phyloP scores from a whole-genome alignment of 768 basidiomycete species.

The Guyanaporus albipodus region DNA sequence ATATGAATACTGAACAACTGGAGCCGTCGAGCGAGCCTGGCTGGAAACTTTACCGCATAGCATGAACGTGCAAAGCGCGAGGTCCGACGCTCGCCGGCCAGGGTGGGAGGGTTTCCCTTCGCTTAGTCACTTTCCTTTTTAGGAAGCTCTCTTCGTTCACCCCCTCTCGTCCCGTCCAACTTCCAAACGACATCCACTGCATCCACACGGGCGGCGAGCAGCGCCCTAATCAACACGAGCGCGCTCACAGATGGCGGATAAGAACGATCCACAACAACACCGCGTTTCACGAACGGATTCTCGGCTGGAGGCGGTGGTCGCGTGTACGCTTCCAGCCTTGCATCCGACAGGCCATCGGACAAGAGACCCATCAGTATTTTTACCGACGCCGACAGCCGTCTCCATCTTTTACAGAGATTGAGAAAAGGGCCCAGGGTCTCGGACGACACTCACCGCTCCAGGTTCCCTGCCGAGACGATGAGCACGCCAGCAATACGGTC shows the following conservation, averaged over 20 bases:
- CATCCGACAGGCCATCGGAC: slow-evolving; percentile 8
- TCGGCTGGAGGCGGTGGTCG: slow-evolving; percentile 38
- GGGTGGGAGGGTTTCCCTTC: slow-evolving; percentile 20
- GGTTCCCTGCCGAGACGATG: slow-evolving; percentile 1
- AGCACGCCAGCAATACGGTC: background rate
- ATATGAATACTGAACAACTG: slow-evolving; percentile 20
- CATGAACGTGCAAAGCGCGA: slow-evolving; percentile 31
- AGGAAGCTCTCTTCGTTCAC: slow-evolving; percentile 18
- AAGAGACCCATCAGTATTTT: slow-evolving; percentile 36
- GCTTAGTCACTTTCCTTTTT: slow-evolving; percentile 26
- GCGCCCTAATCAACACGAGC: slow-evolving; percentile 27
- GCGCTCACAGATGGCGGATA: slow-evolving; percentile 14
- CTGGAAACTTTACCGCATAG: slow-evolving; percentile 33
- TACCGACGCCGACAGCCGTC: slow-evolving; percentile 34
- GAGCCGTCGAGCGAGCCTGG: slow-evolving; percentile 21
- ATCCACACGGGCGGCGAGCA: slow-evolving; percentile 32
- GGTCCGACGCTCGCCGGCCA: slow-evolving; percentile 2
- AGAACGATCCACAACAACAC: no score
- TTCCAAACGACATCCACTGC: slow-evolving; percentile 12
- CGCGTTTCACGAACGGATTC: slow-evolving; percentile 37
- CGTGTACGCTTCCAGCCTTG: slow-evolving; percentile 34
- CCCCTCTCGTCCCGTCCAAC: background rate
- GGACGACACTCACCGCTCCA: background rate
- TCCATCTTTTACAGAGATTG: slow-evolving; percentile 14
- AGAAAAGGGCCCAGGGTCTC: background rate